These are phyloP conservation scores for Pichia sp. DNA, from an alignment of 1,139 yeast species.

Conservation along the genomic window DNA sequence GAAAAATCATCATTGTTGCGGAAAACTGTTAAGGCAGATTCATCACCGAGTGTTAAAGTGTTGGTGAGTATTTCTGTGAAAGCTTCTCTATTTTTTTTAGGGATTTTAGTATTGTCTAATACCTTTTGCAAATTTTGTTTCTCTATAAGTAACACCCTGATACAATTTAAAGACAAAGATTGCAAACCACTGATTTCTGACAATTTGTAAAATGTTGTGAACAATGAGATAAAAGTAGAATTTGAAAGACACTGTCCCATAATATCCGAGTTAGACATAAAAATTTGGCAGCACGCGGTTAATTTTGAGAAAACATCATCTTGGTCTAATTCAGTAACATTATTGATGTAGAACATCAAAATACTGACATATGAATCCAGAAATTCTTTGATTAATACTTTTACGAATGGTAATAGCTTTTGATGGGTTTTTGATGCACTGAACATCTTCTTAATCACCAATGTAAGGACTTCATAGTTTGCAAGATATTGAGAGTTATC, in stretches of 20 bases:
- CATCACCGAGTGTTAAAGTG: constrained; percentile 4
- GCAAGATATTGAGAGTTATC: not conserved
- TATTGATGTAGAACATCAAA: constrained; percentile 13
- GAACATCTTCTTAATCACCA: constrained; percentile 14
- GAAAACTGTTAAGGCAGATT: not conserved
- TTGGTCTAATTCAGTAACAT: constrained; percentile 3
- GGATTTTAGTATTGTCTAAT: not conserved
- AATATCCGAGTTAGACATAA: constrained; percentile 22
- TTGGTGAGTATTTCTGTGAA: constrained; percentile 3
- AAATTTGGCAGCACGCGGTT: constrained; percentile 19
- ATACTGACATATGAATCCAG: constrained; percentile 17
- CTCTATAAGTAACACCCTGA: constrained; percentile 19
- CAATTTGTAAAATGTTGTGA: constrained; percentile 5
- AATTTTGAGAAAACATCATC: not conserved
- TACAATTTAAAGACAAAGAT: constrained; percentile 14
- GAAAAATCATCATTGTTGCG: not conserved
- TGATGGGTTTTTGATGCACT: constrained; percentile 6
- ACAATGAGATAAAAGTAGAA: constrained; percentile 4
- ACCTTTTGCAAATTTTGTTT: not conserved
- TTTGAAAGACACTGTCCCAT: constrained; percentile 10
- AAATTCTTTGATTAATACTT: constrained; percentile 7
- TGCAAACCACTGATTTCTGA: constrained; percentile 1
- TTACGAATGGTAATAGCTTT: constrained; percentile 3
- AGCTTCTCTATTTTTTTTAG: not conserved
- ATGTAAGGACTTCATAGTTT: constrained; percentile 14